Evolutionary conservation across 2,329 filamentous ascomycete genomes (phyloP), one percentile per base, ranked within the genome.

Genomic region (Alternaria infectoria): DNA sequence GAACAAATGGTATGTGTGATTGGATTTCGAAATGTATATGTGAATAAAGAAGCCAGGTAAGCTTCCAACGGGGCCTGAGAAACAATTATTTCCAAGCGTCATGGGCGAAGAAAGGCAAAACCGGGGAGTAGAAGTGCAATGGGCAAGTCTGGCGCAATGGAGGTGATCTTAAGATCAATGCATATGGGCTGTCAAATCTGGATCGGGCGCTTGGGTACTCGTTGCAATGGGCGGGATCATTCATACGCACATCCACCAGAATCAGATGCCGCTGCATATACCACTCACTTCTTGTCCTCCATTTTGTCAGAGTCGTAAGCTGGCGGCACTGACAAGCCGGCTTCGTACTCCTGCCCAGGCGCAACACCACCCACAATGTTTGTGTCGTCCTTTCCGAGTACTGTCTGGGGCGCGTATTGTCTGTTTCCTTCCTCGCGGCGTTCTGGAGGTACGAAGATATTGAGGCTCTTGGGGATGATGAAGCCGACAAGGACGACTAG

Each of bases 401-500:
- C 21, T 1, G 51, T 54, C 17, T 43, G 32, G 10, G 51, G 51
- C 6, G 51, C 51, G 43, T 54, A 54, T 23, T 54, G 51, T 12
- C 51, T 25, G 36, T 54, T 54, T 10, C 51, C 51, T 44, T 54
- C 51, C 9, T 54, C 51, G 51, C 51, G 51, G 15, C 51, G 51
- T 23, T 54, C 51, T 8, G 51, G 51, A 26, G 51, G 51, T 5
- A 54, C 32, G 19, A 54, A 54, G 36, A 54, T 19, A 23, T 54
- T 54, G 13, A 54, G 23, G 23, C 36, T 54, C 51, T 43, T 54
- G 23, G 51, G 51, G 19, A 85, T 66, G 15, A 87, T 73, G 40
- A 86, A 80, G 13, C 84, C 84, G 3, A 81, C 56, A 1, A 81
- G 69, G 44, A 86, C 81, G 15, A 83, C 63, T 1, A 85, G 17